These are phyloP conservation scores for Fusarium lateritium DNA, from an alignment of 2,329 filamentous ascomycete genomes.

Conservation along the genomic window DNA sequence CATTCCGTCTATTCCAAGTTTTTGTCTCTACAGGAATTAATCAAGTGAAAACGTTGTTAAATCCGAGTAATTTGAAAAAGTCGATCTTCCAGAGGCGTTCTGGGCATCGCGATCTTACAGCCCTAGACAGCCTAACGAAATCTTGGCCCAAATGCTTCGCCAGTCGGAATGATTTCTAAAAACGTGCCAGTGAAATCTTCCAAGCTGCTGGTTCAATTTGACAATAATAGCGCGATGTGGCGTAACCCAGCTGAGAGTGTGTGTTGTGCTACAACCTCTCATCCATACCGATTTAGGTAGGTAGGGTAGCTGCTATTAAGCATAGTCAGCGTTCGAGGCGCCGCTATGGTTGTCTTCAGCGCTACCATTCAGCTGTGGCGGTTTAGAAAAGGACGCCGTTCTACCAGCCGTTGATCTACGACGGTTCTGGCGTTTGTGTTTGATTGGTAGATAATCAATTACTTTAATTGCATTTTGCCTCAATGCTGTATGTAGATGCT, in stretches of 20 bases:
- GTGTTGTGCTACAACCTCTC: too few species aligned
- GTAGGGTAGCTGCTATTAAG: constrained; percentile 16
- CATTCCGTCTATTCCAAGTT: constrained; percentile 31
- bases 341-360: constrained; percentile 16
- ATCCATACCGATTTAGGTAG: too few species aligned
- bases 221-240: constrained; percentile 28
- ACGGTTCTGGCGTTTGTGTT: constrained; percentile 37
- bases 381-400: constrained; percentile 13
- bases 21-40: constrained; percentile 1
- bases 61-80: constrained; percentile 11
- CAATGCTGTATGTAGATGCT: neutral
- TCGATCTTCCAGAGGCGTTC: constrained; percentile 8
- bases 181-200: constrained; percentile 19
- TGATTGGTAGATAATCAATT: constrained; percentile 19
- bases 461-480: constrained; percentile 11
- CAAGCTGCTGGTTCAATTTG: constrained; percentile 4
- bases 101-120: constrained; percentile 26
- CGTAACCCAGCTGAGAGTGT: constrained; percentile 9
- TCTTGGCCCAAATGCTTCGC: constrained; percentile 16
- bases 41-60: neutral
- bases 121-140: neutral
- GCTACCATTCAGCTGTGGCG: constrained; percentile 37
- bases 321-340: constrained; percentile 13
- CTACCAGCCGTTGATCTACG: constrained; percentile 18
- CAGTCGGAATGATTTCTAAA: constrained; percentile 17